These are phyloP conservation scores for Xylariaceae sp. DNA, from an alignment of 2,329 filamentous ascomycete genomes.

Conservation along the genomic window DNA sequence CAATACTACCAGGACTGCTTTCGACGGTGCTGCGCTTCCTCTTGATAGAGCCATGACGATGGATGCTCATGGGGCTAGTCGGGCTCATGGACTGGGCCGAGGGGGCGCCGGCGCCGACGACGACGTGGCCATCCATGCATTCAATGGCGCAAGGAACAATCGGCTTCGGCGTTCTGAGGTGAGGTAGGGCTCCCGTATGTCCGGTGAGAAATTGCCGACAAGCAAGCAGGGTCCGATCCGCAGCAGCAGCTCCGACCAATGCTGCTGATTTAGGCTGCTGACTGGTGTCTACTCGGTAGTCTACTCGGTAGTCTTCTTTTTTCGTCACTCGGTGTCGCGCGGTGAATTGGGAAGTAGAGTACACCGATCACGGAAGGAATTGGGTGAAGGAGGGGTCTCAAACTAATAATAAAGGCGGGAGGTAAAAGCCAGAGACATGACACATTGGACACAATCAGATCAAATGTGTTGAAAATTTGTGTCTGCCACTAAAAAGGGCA, in stretches of 20 bases:
- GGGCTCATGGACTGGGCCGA: constrained; percentile 60
- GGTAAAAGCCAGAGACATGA: constrained; percentile 12
- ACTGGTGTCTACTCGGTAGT: constrained; percentile 19
- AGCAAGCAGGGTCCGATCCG: constrained; percentile 26
- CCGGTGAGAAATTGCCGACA: constrained; percentile 11
- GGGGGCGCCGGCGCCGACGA: constrained; percentile 50
- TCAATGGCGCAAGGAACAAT: constrained; percentile 31
- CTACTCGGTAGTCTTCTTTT: constrained; percentile 20
- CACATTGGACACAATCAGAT: constrained; percentile 20
- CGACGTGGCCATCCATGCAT: constrained; percentile 57
- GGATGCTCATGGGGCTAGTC: constrained; percentile 60
- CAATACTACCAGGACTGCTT: constrained; percentile 67
- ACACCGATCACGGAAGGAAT: constrained; percentile 43
- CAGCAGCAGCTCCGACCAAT: constrained; percentile 26
- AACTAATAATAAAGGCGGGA: constrained; percentile 37
- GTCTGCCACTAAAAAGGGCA: constrained; percentile 31
- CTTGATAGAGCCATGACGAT: constrained; percentile 60
- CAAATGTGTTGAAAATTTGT: constrained; percentile 32
- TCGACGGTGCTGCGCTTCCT: constrained; percentile 67
- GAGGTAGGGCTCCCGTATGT: neutral
- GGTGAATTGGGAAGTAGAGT: constrained; percentile 27
- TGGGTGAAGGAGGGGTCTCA: constrained; percentile 39
- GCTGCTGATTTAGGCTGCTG: constrained; percentile 21
- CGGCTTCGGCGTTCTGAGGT: constrained; percentile 17
- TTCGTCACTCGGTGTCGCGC: constrained; percentile 24